These are phyloP conservation scores for Dittrichia graveolens DNA, from an alignment of 129 eudicot species.

Conservation along the genomic window DNA sequence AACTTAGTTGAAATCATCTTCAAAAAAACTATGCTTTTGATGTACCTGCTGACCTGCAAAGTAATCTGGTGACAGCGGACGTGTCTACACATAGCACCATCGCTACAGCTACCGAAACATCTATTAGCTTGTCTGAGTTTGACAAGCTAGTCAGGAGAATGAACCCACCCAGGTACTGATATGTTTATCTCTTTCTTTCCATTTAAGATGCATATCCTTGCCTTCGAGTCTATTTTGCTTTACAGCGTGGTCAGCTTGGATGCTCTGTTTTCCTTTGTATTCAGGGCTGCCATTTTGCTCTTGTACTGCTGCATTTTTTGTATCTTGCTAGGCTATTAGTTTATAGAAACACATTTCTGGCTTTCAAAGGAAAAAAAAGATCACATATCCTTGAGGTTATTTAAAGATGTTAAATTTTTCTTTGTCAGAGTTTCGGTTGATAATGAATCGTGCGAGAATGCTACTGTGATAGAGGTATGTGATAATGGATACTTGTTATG, in stretches of 20 bases:
- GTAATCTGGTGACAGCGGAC: background rate
- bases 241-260: too few relatives aligned
- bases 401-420: background rate
- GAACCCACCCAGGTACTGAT: constrained; percentile 13
- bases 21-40: background rate
- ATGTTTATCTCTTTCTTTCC: background rate
- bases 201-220: background rate
- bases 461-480: constrained; percentile 19
- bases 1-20: background rate
- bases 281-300: too few relatives aligned
- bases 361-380: background rate
- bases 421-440: constrained; percentile 6
- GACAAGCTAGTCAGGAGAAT: constrained; percentile 6
- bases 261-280: too few relatives aligned
- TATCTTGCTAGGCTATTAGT: too few relatives aligned
- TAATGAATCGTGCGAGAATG: constrained; percentile 13
- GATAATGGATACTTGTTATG: background rate
- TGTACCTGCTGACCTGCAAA: background rate
- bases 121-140: background rate
- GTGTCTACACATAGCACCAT: too few relatives aligned
- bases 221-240: too few relatives aligned
- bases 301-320: too few relatives aligned
- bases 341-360: too few relatives aligned
- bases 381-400: background rate
- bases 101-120: background rate